phyloP scores from a whole-genome alignment of 306 rosid species.

The Mimosa bimucronata region DNA sequence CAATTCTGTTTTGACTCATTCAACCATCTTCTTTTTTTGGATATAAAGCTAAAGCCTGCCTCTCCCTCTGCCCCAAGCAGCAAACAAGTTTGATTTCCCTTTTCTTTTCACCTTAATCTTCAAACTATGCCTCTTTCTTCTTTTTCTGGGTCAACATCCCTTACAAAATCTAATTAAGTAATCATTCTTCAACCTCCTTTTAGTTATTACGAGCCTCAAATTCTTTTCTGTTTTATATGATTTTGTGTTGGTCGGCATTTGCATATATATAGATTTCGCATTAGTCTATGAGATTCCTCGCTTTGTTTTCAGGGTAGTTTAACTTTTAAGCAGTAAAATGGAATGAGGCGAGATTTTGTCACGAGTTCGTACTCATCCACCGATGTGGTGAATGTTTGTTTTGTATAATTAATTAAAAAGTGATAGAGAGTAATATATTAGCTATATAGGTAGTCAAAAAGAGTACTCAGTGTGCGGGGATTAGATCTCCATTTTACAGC shows the following conservation, averaged over 20 bases:
- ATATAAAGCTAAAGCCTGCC: neutral
- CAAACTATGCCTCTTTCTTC: neutral
- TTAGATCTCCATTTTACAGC: constrained; percentile 32
- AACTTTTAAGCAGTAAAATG: constrained; percentile 15
- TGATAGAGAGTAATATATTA: neutral
- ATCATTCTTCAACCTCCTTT: constrained; percentile 23
- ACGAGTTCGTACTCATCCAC: neutral
- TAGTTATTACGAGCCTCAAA: neutral
- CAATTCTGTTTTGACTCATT: constrained; percentile 19
- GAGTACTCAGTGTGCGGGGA: constrained; percentile 7
- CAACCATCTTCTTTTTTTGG: constrained; percentile 9
- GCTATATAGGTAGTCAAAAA: constrained; percentile 8
- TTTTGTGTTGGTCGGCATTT: constrained; percentile 3
- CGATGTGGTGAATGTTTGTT: neutral
- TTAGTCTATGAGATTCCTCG: neutral
- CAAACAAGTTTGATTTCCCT: neutral
- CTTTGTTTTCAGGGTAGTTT: constrained; percentile 7
- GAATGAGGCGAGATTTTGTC: constrained; percentile 19
- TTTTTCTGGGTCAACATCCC: constrained; percentile 20
- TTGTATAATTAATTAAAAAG: neutral
- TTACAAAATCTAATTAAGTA: neutral
- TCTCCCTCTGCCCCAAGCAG: neutral
- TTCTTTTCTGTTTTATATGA: neutral
- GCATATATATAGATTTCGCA: neutral
- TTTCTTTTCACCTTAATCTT: neutral